Base-by-base conservation (phyloP, 1,284 basidiomycete genomes). In the Vanrija humicola region DNA sequence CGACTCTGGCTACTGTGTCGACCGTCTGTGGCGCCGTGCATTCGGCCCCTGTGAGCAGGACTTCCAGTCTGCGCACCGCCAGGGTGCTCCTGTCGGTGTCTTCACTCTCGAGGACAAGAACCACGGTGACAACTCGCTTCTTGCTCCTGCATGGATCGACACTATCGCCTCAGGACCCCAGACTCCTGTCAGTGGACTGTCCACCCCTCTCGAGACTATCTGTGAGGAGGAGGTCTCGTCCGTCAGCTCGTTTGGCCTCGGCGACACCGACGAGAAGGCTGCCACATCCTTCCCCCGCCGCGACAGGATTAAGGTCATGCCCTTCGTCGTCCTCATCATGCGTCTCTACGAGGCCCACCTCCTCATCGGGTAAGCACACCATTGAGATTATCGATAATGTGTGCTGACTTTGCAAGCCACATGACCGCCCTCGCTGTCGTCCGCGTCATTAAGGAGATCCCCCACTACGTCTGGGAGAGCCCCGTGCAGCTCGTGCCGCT, bases 331-430 rank as follows among this genome's bases (percentile, higher is more conserved):
- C 15, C 58, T 62, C 18, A 16, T 49, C 10, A 42, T 49, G 21
- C 62, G 70, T 10, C 46, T 73, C 25, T 73, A 67, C 59, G 70
- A 73, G 52, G 71, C 71, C 6, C 70, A 72, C 58, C 38, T 70
- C 47, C 68, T 73, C 61, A 67, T 72, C 59, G 68, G 61, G 7
- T 28, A 28, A 28, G 28, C 28, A 10, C 28, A 7, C 28, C 28
- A 10, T 10, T 28, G 28, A 10, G 28, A 28, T 28, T 28, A 28
- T 10, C 28, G 10, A 28, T 7, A 6, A 1, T 28, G 3, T 28
- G 6, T 28, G 28, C 28, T 28, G 28, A 28, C 6, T 28, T 23
- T 28, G 28, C 28, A 2, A 28, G 28, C 28, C 58, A 67, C 56
- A 65, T 64, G 46, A 54, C 56, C 28, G 45, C 62, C 25, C 56